Evolutionary conservation across 352 stramenopile species (phyloP).

Genomic region (Peronospora tabacina): DNA sequence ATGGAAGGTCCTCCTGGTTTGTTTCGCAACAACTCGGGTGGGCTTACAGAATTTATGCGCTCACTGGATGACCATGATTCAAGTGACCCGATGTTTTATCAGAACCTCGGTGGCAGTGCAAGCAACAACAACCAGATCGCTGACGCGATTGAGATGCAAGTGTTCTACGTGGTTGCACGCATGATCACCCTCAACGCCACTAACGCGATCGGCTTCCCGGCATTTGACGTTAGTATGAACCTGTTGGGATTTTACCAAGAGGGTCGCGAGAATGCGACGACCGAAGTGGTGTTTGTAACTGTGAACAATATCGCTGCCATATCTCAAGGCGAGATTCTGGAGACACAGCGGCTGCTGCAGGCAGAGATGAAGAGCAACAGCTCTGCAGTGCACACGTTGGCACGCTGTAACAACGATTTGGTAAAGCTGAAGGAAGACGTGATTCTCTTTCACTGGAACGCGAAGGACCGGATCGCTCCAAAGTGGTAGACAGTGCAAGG

Average conservation of each 20-base stretch:
- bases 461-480: conserved; percentile 48
- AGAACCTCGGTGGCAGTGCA: conserved; percentile 35
- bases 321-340: conserved; percentile 54
- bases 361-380: conserved; percentile 70
- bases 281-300: conserved; percentile 74
- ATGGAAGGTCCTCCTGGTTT: conserved; percentile 66
- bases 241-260: conserved; percentile 81
- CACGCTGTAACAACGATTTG: conserved; percentile 71
- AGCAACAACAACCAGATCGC: conserved; percentile 41
- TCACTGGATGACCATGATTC: conserved; percentile 64
- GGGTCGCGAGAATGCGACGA: conserved; percentile 58
- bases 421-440: conserved; percentile 83
- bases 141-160: conserved; percentile 71
- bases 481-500: conserved; percentile 27
- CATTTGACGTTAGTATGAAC: conserved; percentile 61
- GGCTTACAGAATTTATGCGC: conserved; percentile 72
- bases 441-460: conserved; percentile 82
- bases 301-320: conserved; percentile 70
- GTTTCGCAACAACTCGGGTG: conserved; percentile 68
- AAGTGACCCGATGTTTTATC: conserved; percentile 54
- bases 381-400: conserved; percentile 56
- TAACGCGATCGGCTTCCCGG: conserved; percentile 69
- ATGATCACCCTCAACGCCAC: conserved; percentile 69
- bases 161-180: conserved; percentile 69
- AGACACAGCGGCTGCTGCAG: conserved; percentile 58